Evolutionary conservation across 495 filamentous ascomycete species (phyloP).

Genomic region (Aspergillus bridgeri): DNA sequence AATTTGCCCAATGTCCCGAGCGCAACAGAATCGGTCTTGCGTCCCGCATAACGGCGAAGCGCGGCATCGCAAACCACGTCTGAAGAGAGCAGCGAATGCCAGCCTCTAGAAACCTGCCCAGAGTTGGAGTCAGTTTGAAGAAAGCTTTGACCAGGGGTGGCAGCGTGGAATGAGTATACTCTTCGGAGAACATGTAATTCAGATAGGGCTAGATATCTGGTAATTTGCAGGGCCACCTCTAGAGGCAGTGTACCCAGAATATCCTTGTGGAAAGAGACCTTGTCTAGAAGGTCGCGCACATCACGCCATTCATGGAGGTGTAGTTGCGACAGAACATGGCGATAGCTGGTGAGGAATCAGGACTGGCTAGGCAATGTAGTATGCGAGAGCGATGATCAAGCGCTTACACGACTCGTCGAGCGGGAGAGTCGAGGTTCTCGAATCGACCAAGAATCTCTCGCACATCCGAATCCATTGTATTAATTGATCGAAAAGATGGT

Average conservation of each 20-base stretch:
- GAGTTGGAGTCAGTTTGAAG: background rate
- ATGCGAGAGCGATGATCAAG: background rate
- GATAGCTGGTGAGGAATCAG: slow-evolving; percentile 18
- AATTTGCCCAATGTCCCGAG: slow-evolving; percentile 7
- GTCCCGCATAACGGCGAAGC: slow-evolving; percentile 15
- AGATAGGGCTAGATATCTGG: slow-evolving; percentile 18
- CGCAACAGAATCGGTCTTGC: background rate
- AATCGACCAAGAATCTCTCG: slow-evolving; percentile 14
- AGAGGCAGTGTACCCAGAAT: slow-evolving; percentile 31
- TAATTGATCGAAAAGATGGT: background rate
- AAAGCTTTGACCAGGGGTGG: background rate
- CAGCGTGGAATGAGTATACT: slow-evolving; percentile 15
- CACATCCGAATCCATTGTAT: slow-evolving; percentile 12
- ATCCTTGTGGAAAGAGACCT: slow-evolving; percentile 28
- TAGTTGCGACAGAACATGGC: slow-evolving; percentile 28
- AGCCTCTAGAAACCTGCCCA: slow-evolving; percentile 31
- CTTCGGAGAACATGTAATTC: slow-evolving; percentile 28
- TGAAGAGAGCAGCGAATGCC: slow-evolving; percentile 30
- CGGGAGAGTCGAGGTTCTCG: slow-evolving; percentile 6
- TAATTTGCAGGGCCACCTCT: slow-evolving; percentile 29
- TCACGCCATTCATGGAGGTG: slow-evolving; percentile 32
- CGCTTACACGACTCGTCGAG: slow-evolving; percentile 12
- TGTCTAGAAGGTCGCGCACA: slow-evolving; percentile 21
- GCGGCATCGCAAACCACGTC: slow-evolving; percentile 13
- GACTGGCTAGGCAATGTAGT: background rate